Conservation (phyloP, 129 eudicot genomes). For the Chrysanthemum makinoi region DNA sequence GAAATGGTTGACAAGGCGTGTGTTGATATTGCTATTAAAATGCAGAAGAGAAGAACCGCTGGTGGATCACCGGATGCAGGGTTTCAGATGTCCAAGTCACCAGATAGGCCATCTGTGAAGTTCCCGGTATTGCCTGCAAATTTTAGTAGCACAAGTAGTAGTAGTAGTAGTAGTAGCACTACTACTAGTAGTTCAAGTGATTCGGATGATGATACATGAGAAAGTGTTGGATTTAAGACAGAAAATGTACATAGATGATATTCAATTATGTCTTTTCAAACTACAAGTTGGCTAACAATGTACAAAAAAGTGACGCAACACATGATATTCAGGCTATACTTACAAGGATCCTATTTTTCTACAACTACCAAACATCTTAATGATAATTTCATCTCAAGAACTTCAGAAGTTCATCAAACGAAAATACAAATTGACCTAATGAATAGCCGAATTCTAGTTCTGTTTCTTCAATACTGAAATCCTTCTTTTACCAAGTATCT, state of each 20-base stretch:
- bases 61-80: constrained; percentile 13
- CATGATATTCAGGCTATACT: constrained; percentile 17
- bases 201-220: constrained; percentile 34
- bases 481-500: constrained; percentile 3
- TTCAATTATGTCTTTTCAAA: constrained; percentile 1
- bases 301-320: constrained; percentile 18
- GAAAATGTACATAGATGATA: constrained; percentile 36
- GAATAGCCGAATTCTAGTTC: not conserved
- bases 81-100: constrained; percentile 29
- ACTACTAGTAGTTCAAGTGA: constrained; percentile 42
- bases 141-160: constrained; percentile 33
- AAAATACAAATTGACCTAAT: constrained; percentile 10
- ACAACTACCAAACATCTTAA: constrained; percentile 14
- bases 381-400: constrained; percentile 20
- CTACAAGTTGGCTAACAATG: constrained; percentile 19
- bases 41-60: constrained; percentile 54
- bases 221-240: not conserved
- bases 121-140: constrained; percentile 61
- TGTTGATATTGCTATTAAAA: constrained; percentile 64
- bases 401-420: constrained; percentile 9
- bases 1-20: constrained; percentile 79
- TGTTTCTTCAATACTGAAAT: constrained; percentile 2
- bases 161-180: constrained; percentile 1
- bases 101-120: constrained; percentile 34
- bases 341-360: constrained; percentile 12